phyloP scores from a whole-genome alignment of 345 rosid species.

The Acer saccharum region DNA sequence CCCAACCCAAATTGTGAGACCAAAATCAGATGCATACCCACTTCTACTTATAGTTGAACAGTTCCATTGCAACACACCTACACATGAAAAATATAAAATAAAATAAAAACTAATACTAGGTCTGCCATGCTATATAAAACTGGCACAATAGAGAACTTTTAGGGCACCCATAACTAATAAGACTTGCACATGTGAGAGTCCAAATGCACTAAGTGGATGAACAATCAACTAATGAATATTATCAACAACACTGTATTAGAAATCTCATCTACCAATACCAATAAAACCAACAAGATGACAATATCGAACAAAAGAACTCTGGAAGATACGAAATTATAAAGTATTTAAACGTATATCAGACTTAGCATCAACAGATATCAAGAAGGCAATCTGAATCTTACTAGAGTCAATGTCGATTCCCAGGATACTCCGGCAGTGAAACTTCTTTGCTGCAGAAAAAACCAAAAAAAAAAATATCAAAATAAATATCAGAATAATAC shows the following conservation, averaged over 20 bases:
- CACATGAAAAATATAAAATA: not conserved
- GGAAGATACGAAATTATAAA: not conserved
- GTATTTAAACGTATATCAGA: not conserved
- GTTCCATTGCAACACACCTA: not conserved
- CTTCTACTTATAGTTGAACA: not conserved
- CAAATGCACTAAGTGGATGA: not conserved
- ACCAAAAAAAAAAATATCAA: not conserved
- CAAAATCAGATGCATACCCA: not conserved
- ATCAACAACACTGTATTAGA: not conserved
- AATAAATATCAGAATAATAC: not conserved
- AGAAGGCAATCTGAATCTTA: slow-evolving; percentile 39
- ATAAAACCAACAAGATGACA: not conserved
- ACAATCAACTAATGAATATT: no score
- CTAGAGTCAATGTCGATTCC: slow-evolving; percentile 92
- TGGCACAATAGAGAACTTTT: no score
- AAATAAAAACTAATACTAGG: not conserved
- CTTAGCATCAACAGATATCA: not conserved
- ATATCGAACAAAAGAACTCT: not conserved
- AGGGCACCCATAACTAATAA: no score
- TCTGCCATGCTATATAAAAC: no score
- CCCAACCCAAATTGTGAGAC: no score
- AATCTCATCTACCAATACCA: not conserved
- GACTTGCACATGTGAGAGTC: no score
- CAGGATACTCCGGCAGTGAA: slow-evolving; percentile 70
- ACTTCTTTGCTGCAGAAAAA: slow-evolving; percentile 67